phyloP scores from a whole-genome alignment of 768 basidiomycete species.

The Leccinum aurantiacum region DNA sequence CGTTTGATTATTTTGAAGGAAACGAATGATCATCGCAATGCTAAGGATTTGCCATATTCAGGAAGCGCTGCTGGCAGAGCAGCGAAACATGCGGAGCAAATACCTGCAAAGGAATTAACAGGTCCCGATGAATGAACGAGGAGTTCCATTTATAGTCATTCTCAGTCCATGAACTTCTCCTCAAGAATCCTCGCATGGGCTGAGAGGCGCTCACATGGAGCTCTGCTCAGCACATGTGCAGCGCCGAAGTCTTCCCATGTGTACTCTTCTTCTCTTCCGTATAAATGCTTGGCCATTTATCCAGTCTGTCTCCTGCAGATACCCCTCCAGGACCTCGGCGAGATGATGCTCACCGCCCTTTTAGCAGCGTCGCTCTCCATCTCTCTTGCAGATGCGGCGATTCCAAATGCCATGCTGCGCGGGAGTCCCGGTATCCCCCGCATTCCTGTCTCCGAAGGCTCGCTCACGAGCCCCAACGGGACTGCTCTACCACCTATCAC shows the following conservation, averaged over 20 bases:
- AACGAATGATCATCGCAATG: neutral
- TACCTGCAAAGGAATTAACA: neutral
- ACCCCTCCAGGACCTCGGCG: neutral
- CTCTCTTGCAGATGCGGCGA: constrained; percentile 19
- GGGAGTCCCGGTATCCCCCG: constrained; percentile 18
- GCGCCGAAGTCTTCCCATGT: neutral
- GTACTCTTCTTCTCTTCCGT: neutral
- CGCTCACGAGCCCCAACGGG: constrained; percentile 22
- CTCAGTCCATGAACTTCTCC: neutral
- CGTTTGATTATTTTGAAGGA: neutral
- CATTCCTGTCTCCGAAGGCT: constrained; percentile 11
- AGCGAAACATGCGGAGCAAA: neutral
- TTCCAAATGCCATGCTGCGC: constrained; percentile 26
- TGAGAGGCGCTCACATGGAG: neutral
- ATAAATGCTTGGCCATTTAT: neutral
- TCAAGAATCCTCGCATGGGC: neutral
- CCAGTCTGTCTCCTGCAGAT: neutral
- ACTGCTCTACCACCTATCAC: constrained; percentile 27
- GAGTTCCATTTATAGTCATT: neutral
- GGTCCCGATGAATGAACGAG: neutral
- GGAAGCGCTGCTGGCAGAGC: neutral
- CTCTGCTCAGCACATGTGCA: neutral
- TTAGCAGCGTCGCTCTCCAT: constrained; percentile 15
- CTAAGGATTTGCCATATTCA: neutral
- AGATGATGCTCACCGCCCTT: constrained; percentile 14